These are phyloP conservation scores for Phytophthora ramorum DNA, from an alignment of 352 stramenopile species.

Conservation along the genomic window DNA sequence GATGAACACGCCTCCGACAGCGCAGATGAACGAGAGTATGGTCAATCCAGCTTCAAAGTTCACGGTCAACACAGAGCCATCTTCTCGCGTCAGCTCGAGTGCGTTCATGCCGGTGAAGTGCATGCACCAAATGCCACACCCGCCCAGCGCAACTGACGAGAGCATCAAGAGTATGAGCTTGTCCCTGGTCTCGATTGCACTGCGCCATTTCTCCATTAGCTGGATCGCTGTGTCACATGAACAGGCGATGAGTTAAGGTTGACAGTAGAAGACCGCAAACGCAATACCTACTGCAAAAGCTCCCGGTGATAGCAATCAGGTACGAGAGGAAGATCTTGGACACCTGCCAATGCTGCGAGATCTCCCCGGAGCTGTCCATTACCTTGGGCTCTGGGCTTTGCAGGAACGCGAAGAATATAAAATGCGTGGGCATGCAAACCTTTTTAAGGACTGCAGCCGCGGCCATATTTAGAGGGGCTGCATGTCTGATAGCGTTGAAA, in stretches of 20 bases:
- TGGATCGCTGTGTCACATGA: conserved; percentile 52
- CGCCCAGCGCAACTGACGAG: conserved; percentile 53
- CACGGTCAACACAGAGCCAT: conserved; percentile 45
- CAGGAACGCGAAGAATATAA: background rate
- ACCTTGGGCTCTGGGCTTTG: background rate
- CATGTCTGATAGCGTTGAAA: too few species aligned
- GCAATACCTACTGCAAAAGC: conserved; percentile 56
- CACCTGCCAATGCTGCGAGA: conserved; percentile 51
- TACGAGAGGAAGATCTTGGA: conserved; percentile 60
- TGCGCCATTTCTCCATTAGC: conserved; percentile 76
- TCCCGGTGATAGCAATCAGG: conserved; percentile 59
- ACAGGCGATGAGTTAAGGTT: background rate
- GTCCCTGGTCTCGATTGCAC: conserved; percentile 34
- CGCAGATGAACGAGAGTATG: conserved; percentile 62
- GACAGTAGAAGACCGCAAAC: background rate
- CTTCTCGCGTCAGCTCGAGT: conserved; percentile 38
- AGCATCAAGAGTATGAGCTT: conserved; percentile 55
- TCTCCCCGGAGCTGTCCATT: conserved; percentile 21
- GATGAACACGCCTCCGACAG: conserved; percentile 60
- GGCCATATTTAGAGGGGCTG: conserved; percentile 12
- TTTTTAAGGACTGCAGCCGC: background rate
- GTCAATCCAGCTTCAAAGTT: conserved; percentile 67
- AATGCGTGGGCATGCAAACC: background rate
- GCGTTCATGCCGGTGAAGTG: conserved; percentile 82
- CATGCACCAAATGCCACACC: conserved; percentile 75